A percentile compares a stretch with the other conserved stretches of the same genome.
These are phyloP conservation scores for Colletotrichum chlorophyti DNA, from an alignment of 2,329 filamentous ascomycete species.

Conservation along the genomic window DNA sequence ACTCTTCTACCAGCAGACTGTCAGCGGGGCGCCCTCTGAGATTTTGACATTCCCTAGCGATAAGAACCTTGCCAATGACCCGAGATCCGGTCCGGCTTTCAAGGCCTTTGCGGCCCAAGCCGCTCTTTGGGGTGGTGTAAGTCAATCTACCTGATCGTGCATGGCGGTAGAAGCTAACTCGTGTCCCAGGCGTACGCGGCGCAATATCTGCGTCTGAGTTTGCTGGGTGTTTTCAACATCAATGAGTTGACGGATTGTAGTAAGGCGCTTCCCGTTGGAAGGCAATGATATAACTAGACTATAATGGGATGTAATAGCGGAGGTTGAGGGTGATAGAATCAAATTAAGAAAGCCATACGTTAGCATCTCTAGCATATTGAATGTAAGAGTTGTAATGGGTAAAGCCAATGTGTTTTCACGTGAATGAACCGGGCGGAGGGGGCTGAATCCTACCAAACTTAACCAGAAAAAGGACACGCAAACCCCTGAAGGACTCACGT, in stretches of 20 bases:
- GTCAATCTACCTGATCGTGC: slow-evolving; percentile 3
- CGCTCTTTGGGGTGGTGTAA: slow-evolving; percentile 48
- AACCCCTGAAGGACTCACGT: too few relatives aligned
- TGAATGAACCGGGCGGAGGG: too few relatives aligned
- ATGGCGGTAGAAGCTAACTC: neutral
- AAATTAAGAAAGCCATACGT: neutral
- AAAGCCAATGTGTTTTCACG: too few relatives aligned
- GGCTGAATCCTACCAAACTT: too few relatives aligned
- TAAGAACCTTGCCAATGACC: slow-evolving; percentile 43
- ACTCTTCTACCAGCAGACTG: slow-evolving; percentile 53
- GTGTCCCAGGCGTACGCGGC: slow-evolving; percentile 51
- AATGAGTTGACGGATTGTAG: slow-evolving; percentile 64
- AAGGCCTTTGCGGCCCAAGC: slow-evolving; percentile 44
- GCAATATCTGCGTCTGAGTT: slow-evolving; percentile 59
- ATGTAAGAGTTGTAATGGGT: too few relatives aligned
- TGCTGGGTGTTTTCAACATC: slow-evolving; percentile 63
- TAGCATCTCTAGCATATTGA: too few relatives aligned
- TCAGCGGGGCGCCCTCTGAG: slow-evolving; percentile 38
- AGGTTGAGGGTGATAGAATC: neutral
- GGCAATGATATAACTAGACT: neutral
- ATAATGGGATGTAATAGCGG: neutral
- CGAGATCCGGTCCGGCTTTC: slow-evolving; percentile 45
- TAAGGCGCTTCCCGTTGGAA: slow-evolving; percentile 50
- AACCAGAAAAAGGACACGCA: too few relatives aligned
- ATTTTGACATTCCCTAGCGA: slow-evolving; percentile 52